Evolutionary conservation across 768 basidiomycete genomes (phyloP), one percentile per base, ranked within the genome.

Genomic region (Pleurotus platypus): DNA sequence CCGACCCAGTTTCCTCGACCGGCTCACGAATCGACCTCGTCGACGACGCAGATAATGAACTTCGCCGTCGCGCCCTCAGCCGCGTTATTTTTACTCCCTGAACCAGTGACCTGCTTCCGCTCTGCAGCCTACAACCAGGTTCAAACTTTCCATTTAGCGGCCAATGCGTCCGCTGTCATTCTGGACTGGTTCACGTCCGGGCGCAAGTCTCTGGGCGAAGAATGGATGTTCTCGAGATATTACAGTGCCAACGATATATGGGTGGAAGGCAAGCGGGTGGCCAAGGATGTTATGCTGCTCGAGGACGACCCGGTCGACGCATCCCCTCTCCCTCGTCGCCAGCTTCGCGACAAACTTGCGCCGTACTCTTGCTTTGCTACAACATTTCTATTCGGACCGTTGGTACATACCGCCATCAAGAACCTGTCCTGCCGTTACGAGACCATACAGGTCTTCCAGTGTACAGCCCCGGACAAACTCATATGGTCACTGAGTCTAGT

Each of bases 101-200:
- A 96, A 65, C 92, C 94, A 20, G 92, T 97, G 48, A 93, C 94
- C 18, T 97, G 94, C 70, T 98, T 96, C 74, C 82, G 83, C 24
- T 76, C 79, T 18, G 91, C 96, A 6, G 82, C 81, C 0, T 98
- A 98, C 72, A 80, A 81, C 58, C 95, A 98, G 67, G 72, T 76
- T 2, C 96, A 98, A 75, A 85, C 77, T 42, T 94, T 98, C 71
- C 72, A 76, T 55, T 77, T 97, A 37, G 24, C 55, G 26, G 48
- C 42, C 46, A 24, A 37, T n/a, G 80, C 87, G 7, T 90, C 89
- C 11, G 73, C 87, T 6, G 78, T 92, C 42, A 70, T 95, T 1
- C 79, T 98, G 13, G 96, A 98, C 67, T 97, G 94, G 92, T 74
- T 93, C 57, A 97, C 94, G 1, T 90, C 91, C 2, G 96, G 96